A percentile compares a stretch with the other conserved stretches of the same genome.
Conservation (phyloP, 2,329 filamentous ascomycete species). For the Aspergillus sp. region DNA sequence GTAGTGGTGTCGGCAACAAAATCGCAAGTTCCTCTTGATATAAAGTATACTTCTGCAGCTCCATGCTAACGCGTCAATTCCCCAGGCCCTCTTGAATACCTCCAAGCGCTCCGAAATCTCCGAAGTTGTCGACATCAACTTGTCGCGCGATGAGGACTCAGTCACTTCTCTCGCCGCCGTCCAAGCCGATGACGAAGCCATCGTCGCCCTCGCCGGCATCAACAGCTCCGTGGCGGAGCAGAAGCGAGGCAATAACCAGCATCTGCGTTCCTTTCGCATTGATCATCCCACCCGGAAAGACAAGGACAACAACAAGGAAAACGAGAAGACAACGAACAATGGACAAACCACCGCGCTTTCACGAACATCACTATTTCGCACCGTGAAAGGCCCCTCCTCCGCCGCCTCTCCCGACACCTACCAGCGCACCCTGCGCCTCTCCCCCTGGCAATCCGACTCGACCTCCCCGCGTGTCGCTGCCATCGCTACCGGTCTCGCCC, state of each 20-base stretch:
- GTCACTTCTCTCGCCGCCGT: constrained; percentile 79
- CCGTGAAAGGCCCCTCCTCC: constrained; percentile 33
- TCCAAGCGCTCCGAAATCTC: constrained; percentile 64
- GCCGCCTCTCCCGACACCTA: constrained; percentile 54
- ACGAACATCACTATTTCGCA: constrained; percentile 55
- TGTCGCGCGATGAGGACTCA: constrained; percentile 84
- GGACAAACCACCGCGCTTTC: constrained; percentile 50
- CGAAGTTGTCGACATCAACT: constrained; percentile 70
- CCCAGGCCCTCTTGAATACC: constrained; percentile 71
- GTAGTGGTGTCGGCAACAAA: constrained; percentile 82
- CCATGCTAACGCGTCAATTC: constrained; percentile 6
- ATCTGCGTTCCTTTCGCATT: constrained; percentile 76
- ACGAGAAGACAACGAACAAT: constrained; percentile 18
- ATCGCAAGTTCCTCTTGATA: constrained; percentile 59
- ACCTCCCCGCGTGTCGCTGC: constrained; percentile 69
- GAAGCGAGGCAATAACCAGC: constrained; percentile 75
- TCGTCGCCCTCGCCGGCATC: constrained; percentile 72
- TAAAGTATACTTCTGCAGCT: neutral
- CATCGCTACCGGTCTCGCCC: constrained; percentile 75
- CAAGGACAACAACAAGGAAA: constrained; percentile 16
- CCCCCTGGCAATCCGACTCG: constrained; percentile 52
- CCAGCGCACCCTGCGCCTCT: constrained; percentile 60
- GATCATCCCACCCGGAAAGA: constrained; percentile 54
- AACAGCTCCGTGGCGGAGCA: constrained; percentile 76
- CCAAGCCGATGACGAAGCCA: constrained; percentile 55